Conservation (phyloP, 345 rosid genomes). For the Linum lewisii region DNA sequence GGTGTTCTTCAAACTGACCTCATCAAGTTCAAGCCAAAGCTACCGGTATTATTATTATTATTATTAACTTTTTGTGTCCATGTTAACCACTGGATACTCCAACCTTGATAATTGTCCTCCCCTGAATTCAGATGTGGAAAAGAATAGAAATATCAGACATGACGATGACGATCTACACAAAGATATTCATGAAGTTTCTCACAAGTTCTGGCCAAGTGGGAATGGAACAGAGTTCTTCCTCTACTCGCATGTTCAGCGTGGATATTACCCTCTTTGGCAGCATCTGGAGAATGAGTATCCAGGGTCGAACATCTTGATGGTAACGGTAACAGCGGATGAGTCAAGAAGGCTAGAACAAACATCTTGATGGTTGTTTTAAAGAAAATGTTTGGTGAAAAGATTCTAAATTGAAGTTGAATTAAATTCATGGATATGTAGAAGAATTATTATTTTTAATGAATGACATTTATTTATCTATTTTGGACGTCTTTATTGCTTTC, state of each 20-base stretch:
- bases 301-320: constrained; percentile 20
- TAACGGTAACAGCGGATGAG: constrained; percentile 19
- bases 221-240: constrained; percentile 28
- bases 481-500: too few species aligned
- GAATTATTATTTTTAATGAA: too few species aligned
- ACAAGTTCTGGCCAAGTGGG: constrained; percentile 27
- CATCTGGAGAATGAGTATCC: constrained; percentile 22
- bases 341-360: constrained; percentile 19
- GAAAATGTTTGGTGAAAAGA: too few species aligned
- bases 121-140: constrained; percentile 34
- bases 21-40: constrained; percentile 18
- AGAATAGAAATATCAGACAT: constrained; percentile 15
- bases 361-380: not conserved
- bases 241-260: constrained; percentile 15
- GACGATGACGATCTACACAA: constrained; percentile 26
- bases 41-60: constrained; percentile 17
- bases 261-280: constrained; percentile 27
- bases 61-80: too few species aligned
- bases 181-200: constrained; percentile 27
- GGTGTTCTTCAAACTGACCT: constrained; percentile 29
- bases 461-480: too few species aligned
- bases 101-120: too few species aligned
- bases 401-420: too few species aligned
- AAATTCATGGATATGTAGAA: too few species aligned
- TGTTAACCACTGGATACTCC: too few species aligned